Conservation (phyloP, 1,284 basidiomycete genomes). For the Boletus smithii region DNA sequence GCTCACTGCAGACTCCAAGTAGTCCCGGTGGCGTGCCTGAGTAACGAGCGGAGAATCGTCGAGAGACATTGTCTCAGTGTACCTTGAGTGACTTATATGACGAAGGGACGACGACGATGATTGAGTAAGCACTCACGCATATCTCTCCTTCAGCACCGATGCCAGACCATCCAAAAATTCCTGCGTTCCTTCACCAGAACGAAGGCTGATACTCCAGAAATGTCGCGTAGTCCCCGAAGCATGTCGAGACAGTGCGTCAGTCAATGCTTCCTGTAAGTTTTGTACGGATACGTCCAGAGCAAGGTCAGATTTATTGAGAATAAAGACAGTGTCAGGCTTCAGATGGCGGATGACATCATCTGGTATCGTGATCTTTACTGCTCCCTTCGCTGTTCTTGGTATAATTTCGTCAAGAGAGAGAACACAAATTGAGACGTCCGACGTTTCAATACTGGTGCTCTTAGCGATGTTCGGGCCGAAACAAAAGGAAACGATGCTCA, state of each 20-base stretch:
- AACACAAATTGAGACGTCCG: conserved; percentile 77
- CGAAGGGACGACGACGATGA: background rate
- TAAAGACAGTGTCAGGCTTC: conserved; percentile 53
- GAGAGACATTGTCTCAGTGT: conserved; percentile 21
- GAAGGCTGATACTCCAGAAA: conserved; percentile 63
- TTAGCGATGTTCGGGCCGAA: conserved; percentile 6
- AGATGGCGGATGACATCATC: conserved; percentile 46
- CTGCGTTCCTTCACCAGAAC: conserved; percentile 52
- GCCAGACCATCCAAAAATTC: conserved; percentile 60
- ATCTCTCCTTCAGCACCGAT: conserved; percentile 53
- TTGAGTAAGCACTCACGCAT: conserved; percentile 20
- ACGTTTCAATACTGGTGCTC: conserved; percentile 50
- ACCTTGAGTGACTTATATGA: conserved; percentile 9
- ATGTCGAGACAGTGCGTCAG: conserved; percentile 7
- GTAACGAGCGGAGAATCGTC: conserved; percentile 61
- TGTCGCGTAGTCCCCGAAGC: background rate
- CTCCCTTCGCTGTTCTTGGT: conserved; percentile 8
- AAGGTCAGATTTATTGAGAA: conserved; percentile 76
- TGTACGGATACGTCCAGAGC: conserved; percentile 19
- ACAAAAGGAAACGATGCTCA: conserved; percentile 36
- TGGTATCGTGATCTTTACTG: conserved; percentile 41
- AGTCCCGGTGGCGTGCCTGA: conserved; percentile 73
- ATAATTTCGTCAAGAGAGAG: conserved; percentile 60
- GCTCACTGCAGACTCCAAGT: conserved; percentile 62
- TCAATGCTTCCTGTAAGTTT: conserved; percentile 10